A percentile compares a stretch with the other conserved stretches of the same genome.
phyloP scores from a whole-genome alignment of 805 yeast species.

The Candida schatavii region DNA sequence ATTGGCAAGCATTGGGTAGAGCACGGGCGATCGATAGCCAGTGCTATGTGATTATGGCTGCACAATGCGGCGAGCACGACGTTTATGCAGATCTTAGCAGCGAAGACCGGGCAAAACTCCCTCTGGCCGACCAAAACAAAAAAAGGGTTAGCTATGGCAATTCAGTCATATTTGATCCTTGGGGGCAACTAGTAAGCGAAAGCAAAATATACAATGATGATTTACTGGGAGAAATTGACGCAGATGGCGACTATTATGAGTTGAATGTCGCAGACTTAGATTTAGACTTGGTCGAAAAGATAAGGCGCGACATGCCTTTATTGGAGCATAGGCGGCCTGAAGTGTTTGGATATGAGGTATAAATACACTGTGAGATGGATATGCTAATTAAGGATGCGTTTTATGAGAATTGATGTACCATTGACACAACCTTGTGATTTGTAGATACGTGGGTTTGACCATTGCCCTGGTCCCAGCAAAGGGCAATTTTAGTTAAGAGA shows the following conservation, averaged over 20 bases:
- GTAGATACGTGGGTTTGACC: too few species aligned
- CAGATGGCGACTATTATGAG: conserved; percentile 38
- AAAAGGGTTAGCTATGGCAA: conserved; percentile 83
- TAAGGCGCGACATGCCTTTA: conserved; percentile 74
- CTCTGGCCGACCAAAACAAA: conserved; percentile 17
- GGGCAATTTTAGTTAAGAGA: too few species aligned
- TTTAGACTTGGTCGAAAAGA: conserved; percentile 40
- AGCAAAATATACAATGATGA: conserved; percentile 28
- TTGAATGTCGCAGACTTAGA: conserved; percentile 67
- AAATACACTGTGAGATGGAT: too few species aligned
- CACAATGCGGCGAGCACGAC: conserved; percentile 79
- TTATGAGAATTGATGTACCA: too few species aligned
- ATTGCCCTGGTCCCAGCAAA: too few species aligned
- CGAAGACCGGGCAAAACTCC: conserved; percentile 11
- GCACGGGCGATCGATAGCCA: conserved; percentile 91
- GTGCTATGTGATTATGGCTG: conserved; percentile 83
- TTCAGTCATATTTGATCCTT: conserved; percentile 83
- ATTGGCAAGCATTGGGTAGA: conserved; percentile 77
- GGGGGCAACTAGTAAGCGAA: conserved; percentile 76
- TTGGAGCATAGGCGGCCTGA: conserved; percentile 69
- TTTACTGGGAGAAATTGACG: conserved; percentile 16
- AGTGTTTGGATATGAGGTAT: conserved; percentile 45
- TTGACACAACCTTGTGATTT: too few species aligned
- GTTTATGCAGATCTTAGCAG: conserved; percentile 33
- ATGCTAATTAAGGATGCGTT: too few species aligned